phyloP scores from a whole-genome alignment of 164 flowering plant genomes.

The Magnolia changhungtana region DNA sequence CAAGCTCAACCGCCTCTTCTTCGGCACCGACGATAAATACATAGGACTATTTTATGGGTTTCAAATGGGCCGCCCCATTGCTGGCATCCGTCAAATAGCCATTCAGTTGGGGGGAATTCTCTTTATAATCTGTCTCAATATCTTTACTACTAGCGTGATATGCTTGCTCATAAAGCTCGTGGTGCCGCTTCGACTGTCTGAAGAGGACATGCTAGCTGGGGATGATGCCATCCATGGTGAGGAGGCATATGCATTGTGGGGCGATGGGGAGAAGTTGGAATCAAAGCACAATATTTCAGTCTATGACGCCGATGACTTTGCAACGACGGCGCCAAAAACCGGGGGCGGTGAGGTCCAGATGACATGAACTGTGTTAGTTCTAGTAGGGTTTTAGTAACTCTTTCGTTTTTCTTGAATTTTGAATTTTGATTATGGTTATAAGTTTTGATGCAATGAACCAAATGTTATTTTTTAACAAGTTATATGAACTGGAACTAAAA shows the following conservation, averaged over 20 bases:
- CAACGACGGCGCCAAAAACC: not conserved
- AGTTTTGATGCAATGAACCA: too few species aligned
- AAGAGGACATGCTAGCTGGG: conserved; percentile 28
- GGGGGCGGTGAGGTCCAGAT: conserved; percentile 8
- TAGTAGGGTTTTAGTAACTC: too few species aligned
- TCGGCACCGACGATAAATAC: conserved; percentile 16
- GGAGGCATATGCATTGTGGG: conserved; percentile 30
- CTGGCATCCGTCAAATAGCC: conserved; percentile 32
- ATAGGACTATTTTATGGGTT: conserved; percentile 27
- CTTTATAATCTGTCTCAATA: conserved; percentile 25
- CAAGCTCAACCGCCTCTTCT: conserved; percentile 31
- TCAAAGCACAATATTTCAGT: conserved; percentile 13
- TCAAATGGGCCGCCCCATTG: conserved; percentile 10
- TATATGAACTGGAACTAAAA: too few species aligned
- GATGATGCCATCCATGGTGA: conserved; percentile 40
- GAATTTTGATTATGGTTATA: too few species aligned
- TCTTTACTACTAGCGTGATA: conserved; percentile 29
- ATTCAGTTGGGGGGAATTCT: conserved; percentile 27
- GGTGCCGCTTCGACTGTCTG: conserved; percentile 30
- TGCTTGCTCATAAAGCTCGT: conserved; percentile 25
- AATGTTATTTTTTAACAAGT: too few species aligned
- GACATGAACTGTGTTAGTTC: not conserved
- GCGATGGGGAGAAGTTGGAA: conserved; percentile 18
- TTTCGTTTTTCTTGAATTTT: too few species aligned
- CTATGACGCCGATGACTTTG: conserved; percentile 12